Evolutionary conservation across 345 rosid genomes (phyloP).

Genomic region (Rhizophora apiculata): DNA sequence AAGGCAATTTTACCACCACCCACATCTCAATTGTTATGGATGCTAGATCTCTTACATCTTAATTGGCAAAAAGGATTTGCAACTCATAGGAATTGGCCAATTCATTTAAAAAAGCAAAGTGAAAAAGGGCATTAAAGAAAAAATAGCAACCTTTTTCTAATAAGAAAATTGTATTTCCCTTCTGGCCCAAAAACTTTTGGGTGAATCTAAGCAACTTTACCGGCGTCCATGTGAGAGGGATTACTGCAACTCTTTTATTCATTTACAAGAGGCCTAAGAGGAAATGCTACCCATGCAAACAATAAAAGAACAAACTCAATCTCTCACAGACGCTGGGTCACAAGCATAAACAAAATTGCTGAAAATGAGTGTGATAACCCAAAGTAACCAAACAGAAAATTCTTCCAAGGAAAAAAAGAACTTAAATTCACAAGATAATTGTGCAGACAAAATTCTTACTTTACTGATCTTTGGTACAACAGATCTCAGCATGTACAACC

Average conservation of each 20-base stretch:
- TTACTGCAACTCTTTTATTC: constrained; percentile 12
- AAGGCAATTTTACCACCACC: too few species aligned
- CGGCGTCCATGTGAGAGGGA: constrained; percentile 26
- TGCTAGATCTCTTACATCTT: too few species aligned
- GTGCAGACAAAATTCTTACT: constrained; percentile 45
- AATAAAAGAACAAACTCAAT: neutral
- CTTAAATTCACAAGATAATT: constrained; percentile 23
- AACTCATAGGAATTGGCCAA: neutral
- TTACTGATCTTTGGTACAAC: constrained; percentile 99
- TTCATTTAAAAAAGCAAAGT: neutral
- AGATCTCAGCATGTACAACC: constrained; percentile 80
- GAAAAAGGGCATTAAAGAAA: neutral
- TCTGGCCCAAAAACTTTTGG: constrained; percentile 8
- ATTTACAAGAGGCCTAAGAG: constrained; percentile 6
- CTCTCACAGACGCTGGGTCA: neutral
- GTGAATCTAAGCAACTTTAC: neutral
- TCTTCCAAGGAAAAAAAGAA: neutral
- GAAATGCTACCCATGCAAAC: neutral
- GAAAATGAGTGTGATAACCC: constrained; percentile 14
- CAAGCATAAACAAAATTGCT: neutral
- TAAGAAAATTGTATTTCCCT: neutral
- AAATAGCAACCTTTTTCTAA: neutral
- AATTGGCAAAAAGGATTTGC: neutral
- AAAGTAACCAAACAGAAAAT: neutral
- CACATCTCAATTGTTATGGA: too few species aligned